Conservation (phyloP, 257 asterid genomes). For the Penstemon barbatus region DNA sequence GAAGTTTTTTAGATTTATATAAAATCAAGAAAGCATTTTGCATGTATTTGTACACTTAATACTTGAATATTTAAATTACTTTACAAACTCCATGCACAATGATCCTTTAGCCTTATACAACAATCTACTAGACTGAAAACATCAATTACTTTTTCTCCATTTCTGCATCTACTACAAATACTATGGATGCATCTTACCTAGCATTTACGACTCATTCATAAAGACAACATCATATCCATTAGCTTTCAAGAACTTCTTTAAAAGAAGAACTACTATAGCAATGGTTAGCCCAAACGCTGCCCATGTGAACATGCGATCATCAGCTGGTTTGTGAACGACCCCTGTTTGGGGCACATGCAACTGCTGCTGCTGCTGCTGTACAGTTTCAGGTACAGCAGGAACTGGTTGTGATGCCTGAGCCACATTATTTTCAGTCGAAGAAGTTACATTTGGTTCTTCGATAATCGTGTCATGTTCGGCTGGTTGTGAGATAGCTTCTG, state of each 20-base stretch:
- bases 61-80: background rate
- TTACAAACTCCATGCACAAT: background rate
- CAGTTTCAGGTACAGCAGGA: slow-evolving; percentile 34
- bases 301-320: slow-evolving; percentile 77
- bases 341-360: slow-evolving; percentile 40
- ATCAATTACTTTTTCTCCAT: background rate
- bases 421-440: slow-evolving; percentile 33
- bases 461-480: slow-evolving; percentile 33
- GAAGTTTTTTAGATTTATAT: too few species aligned
- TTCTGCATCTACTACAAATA: background rate
- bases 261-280: slow-evolving; percentile 73
- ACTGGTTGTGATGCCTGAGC: slow-evolving; percentile 40
- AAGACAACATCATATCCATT: slow-evolving; percentile 73
- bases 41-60: too few species aligned
- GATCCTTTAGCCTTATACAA: background rate
- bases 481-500: slow-evolving; percentile 36
- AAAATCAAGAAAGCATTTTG: too few species aligned
- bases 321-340: slow-evolving; percentile 48
- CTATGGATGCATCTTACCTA: slow-evolving; percentile 1
- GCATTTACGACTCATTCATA: slow-evolving; percentile 56
- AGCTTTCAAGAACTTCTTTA: slow-evolving; percentile 87
- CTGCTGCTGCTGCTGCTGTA: slow-evolving; percentile 37
- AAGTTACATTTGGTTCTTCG: slow-evolving; percentile 43
- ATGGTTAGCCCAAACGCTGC: slow-evolving; percentile 82
- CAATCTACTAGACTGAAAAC: background rate